Conservation (phyloP, 2,329 filamentous ascomycete genomes). For the Paecilomyces fulvus region DNA sequence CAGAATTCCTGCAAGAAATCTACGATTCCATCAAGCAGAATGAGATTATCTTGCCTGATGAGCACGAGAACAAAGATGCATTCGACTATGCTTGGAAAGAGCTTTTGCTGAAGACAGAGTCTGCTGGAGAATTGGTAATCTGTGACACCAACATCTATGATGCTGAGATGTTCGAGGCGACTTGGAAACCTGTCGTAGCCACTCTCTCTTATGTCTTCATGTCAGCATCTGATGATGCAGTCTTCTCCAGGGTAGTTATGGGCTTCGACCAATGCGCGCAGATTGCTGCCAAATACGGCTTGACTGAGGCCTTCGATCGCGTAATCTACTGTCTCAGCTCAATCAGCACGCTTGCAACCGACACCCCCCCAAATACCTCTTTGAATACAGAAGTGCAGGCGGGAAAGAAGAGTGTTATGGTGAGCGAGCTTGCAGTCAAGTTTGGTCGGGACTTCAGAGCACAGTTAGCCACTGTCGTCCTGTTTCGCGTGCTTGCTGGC, state of each 20-base stretch:
- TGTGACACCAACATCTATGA: slow-evolving; percentile 94
- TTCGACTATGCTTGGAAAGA: slow-evolving; percentile 99
- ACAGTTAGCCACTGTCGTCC: slow-evolving; percentile 85
- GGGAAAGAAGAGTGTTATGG: slow-evolving; percentile 90
- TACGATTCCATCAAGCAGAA: slow-evolving; percentile 86
- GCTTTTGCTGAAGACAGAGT: slow-evolving; percentile 73
- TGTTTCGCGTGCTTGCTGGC: slow-evolving; percentile 83
- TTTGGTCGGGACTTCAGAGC: slow-evolving; percentile 90
- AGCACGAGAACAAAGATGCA: slow-evolving; percentile 92
- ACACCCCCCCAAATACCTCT: slow-evolving; percentile 67
- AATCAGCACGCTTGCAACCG: slow-evolving; percentile 79
- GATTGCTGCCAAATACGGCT: slow-evolving; percentile 75
- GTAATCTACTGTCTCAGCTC: slow-evolving; percentile 84
- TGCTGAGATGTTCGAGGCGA: slow-evolving; percentile 93
- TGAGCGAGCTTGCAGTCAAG: slow-evolving; percentile 93
- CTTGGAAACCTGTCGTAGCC: slow-evolving; percentile 90
- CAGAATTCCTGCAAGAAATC: slow-evolving; percentile 75
- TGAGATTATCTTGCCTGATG: slow-evolving; percentile 93
- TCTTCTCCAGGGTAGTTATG: slow-evolving; percentile 85
- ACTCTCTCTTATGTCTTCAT: slow-evolving; percentile 98
- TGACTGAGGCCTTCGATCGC: slow-evolving; percentile 82
- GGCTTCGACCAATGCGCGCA: slow-evolving; percentile 95
- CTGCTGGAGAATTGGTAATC: slow-evolving; percentile 62
- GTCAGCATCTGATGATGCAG: slow-evolving; percentile 93
- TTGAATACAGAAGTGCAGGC: slow-evolving; percentile 95